These are phyloP conservation scores for Amauroascus niger DNA, from an alignment of 2,329 filamentous ascomycete species.

Conservation along the genomic window DNA sequence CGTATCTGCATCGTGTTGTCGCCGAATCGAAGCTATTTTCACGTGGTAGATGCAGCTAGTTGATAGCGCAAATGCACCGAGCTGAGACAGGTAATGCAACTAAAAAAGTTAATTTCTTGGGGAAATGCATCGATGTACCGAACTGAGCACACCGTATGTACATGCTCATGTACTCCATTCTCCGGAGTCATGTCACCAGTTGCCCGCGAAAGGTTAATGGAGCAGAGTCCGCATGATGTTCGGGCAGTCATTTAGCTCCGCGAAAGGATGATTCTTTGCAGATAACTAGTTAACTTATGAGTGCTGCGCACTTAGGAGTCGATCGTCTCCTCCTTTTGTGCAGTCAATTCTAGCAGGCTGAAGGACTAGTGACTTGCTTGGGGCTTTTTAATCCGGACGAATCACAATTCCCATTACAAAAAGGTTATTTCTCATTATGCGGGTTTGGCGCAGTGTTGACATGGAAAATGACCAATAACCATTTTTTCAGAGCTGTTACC, in stretches of 20 bases:
- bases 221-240: not conserved
- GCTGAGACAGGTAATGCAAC: not conserved
- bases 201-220: too few relatives aligned
- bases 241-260: not conserved
- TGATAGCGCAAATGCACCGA: slow-evolving; percentile 1
- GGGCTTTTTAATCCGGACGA: not conserved
- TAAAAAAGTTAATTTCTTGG: not conserved
- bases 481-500: not conserved
- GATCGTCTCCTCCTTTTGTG: not conserved
- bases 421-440: not conserved
- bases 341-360: too few relatives aligned
- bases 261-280: not conserved
- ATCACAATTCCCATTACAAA: slow-evolving; percentile 5
- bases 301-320: not conserved
- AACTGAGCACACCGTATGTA: too few relatives aligned
- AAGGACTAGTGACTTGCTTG: not conserved
- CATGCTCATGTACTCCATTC: too few relatives aligned
- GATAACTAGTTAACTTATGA: too few relatives aligned
- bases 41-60: slow-evolving; percentile 10
- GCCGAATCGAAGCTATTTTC: slow-evolving; percentile 4
- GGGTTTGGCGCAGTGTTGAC: not conserved
- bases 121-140: not conserved
- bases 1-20: not conserved
- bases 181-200: too few relatives aligned
- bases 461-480: slow-evolving; percentile 1